Evolutionary conservation across 495 filamentous ascomycete genomes (phyloP).

Genomic region (Xylaria palmicola): DNA sequence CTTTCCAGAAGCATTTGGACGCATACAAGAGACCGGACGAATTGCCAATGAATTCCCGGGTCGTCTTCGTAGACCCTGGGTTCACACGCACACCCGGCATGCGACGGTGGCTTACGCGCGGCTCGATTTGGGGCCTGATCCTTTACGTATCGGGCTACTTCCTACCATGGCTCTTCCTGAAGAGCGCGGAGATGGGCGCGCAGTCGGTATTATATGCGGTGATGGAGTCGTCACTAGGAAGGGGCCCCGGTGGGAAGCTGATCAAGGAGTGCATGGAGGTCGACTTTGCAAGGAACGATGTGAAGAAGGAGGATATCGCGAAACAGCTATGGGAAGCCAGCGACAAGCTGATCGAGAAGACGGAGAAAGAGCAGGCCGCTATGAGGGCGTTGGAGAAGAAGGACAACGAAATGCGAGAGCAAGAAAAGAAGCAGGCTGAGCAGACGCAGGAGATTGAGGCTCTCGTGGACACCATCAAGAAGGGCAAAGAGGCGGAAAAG

Average conservation of each 20-base stretch:
- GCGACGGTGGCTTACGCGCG: slow-evolving; percentile 79
- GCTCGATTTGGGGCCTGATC: slow-evolving; percentile 76
- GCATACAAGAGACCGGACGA: slow-evolving; percentile 79
- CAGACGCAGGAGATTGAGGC: slow-evolving; percentile 48
- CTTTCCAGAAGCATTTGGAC: slow-evolving; percentile 87
- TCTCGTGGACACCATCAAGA: slow-evolving; percentile 40
- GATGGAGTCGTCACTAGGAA: slow-evolving; percentile 71
- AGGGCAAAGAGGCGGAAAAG: slow-evolving; percentile 37
- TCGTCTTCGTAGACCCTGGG: slow-evolving; percentile 84
- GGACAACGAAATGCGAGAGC: slow-evolving; percentile 52
- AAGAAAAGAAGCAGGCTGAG: slow-evolving; percentile 42
- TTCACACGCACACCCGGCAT: slow-evolving; percentile 81
- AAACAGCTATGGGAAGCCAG: slow-evolving; percentile 86
- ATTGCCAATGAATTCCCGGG: slow-evolving; percentile 72
- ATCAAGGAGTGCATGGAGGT: slow-evolving; percentile 87
- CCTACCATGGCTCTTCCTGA: slow-evolving; percentile 83
- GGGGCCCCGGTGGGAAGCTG: slow-evolving; percentile 64
- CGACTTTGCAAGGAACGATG: slow-evolving; percentile 65
- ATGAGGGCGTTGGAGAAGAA: slow-evolving; percentile 67
- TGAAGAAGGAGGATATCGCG: slow-evolving; percentile 74
- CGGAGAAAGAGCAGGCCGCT: slow-evolving; percentile 78
- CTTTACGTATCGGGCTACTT: slow-evolving; percentile 77
- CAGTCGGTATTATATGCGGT: slow-evolving; percentile 83
- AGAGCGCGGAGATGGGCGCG: slow-evolving; percentile 75
- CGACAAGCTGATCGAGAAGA: slow-evolving; percentile 77